Conservation (phyloP, 257 asterid genomes). For the Thymus mandschuricus region DNA sequence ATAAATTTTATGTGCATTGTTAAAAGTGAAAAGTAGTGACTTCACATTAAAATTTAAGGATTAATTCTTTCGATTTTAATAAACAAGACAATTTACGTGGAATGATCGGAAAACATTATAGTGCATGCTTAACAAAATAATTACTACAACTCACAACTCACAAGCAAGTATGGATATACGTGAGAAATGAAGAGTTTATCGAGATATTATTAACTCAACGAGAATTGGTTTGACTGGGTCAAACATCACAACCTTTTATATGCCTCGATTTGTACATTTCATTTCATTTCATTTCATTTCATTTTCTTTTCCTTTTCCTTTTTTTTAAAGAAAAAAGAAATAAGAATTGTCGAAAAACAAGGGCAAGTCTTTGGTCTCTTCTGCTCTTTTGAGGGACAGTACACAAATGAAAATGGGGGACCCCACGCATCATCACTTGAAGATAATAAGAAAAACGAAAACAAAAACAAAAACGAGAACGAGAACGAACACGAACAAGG, state of each 20-base stretch:
- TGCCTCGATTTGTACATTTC: conserved; percentile 35
- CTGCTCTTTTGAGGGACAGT: conserved; percentile 45
- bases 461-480: too few species aligned
- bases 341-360: conserved; percentile 26
- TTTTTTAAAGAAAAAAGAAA: background rate
- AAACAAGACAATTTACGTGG: too few species aligned
- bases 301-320: too few species aligned
- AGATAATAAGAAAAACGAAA: background rate
- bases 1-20: too few species aligned
- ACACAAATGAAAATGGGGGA: conserved; percentile 13
- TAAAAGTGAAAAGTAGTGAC: too few species aligned
- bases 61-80: too few species aligned
- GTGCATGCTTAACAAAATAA: too few species aligned
- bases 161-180: background rate
- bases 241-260: conserved; percentile 41
- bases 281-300: conserved; percentile 1
- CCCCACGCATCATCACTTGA: conserved; percentile 17
- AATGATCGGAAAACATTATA: too few species aligned
- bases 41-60: too few species aligned
- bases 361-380: conserved; percentile 35
- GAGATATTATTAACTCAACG: conserved; percentile 1
- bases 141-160: background rate
- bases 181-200: conserved; percentile 6
- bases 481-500: background rate
- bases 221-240: conserved; percentile 45